phyloP scores from a whole-genome alignment of 768 basidiomycete species.

The Glaciozyma martinii region DNA sequence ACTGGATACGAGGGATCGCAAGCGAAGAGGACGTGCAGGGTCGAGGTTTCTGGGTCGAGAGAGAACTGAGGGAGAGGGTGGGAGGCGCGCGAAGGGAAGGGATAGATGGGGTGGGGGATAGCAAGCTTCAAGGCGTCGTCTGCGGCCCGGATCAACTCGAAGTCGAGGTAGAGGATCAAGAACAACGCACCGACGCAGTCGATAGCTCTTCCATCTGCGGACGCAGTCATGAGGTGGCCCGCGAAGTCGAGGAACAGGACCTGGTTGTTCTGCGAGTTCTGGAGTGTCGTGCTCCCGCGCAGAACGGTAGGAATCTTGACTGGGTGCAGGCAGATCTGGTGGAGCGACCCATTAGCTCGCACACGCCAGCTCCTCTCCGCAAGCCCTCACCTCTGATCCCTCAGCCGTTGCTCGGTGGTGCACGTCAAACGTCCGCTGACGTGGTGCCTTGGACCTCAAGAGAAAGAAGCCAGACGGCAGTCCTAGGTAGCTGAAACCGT shows the following conservation, averaged over 20 bases:
- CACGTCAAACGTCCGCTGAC: background rate
- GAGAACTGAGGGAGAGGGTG: slow-evolving; percentile 21
- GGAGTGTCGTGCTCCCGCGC: background rate
- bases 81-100: slow-evolving; percentile 5
- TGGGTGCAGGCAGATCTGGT: slow-evolving; percentile 16
- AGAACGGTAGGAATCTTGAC: slow-evolving; percentile 14
- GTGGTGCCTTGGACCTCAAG: background rate
- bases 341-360: too few relatives aligned
- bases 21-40: slow-evolving; percentile 17
- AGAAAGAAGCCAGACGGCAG: background rate
- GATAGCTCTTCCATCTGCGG: background rate
- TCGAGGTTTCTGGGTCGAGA: slow-evolving; percentile 13
- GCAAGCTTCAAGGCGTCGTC: slow-evolving; percentile 5
- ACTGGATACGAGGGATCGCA: slow-evolving; percentile 13
- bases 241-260: slow-evolving; percentile 19
- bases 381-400: too few relatives aligned
- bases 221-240: slow-evolving; percentile 10
- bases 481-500: background rate
- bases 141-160: background rate
- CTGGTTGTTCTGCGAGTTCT: background rate
- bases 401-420: background rate
- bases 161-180: background rate
- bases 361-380: too few relatives aligned
- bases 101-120: slow-evolving; percentile 9
- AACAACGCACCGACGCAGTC: slow-evolving; percentile 7